These are phyloP conservation scores for Brettanomyces nanus DNA, from an alignment of 805 yeast species.

Conservation along the genomic window DNA sequence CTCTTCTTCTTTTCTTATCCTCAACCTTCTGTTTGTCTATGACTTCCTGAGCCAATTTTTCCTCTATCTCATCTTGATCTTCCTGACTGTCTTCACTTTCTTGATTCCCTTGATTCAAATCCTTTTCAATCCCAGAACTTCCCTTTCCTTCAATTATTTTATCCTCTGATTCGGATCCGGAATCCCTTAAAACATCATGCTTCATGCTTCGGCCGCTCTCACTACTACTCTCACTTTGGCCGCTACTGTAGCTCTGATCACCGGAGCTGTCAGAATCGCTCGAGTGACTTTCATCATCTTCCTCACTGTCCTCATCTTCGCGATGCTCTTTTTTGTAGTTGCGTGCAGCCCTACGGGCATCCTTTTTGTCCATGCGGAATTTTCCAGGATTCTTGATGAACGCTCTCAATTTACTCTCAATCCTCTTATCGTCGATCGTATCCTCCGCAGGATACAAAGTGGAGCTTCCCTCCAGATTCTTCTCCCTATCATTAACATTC, in stretches of 20 bases:
- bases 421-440: neutral
- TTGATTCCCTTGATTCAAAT: neutral
- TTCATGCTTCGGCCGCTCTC: neutral
- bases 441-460: conserved; percentile 1
- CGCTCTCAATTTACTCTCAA: conserved; percentile 2
- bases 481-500: conserved; percentile 14
- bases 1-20: conserved; percentile 16
- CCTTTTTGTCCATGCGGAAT: neutral
- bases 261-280: too few species aligned
- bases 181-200: neutral
- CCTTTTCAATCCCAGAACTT: neutral
- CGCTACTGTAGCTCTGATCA: too few species aligned
- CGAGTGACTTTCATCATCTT: neutral
- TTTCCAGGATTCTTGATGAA: conserved; percentile 1
- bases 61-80: neutral
- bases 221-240: neutral
- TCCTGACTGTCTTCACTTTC: neutral
- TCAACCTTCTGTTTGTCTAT: conserved; percentile 55
- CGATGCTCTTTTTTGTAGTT: neutral
- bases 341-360: conserved; percentile 1
- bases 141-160: neutral
- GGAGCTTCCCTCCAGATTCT: neutral
- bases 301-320: neutral
- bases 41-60: conserved; percentile 54
- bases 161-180: neutral